Base-by-base conservation (phyloP, 495 filamentous ascomycete species). In the Penicillium herquei region DNA sequence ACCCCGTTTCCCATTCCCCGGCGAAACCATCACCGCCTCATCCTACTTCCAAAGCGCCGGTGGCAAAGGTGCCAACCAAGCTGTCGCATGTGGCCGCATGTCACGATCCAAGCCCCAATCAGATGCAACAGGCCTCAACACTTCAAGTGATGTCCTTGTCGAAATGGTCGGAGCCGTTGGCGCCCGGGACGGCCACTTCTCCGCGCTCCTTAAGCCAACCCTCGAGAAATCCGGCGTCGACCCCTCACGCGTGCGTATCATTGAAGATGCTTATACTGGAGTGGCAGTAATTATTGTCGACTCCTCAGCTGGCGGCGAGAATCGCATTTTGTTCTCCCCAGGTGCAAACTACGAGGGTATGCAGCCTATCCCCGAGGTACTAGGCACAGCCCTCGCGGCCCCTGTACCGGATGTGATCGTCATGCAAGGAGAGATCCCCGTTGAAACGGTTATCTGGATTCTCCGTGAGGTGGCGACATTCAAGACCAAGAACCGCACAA, bases 51-150 rank as follows among this genome's bases (percentile, higher is more conserved):
- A 84, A 40, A 92, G 87, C 46, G 84, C 86, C 12, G 94, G 94
- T 51, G 94, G 94, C 40, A 98, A 98, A 74, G 94, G 94, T 56
- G 91, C 91, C 34, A 98, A 98, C 77, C 94, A 98, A 74, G 91
- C 91, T 43, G 89, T 96, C 40, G 93, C 93, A 7, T 84, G 81
- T 62, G 81, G 80, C 0, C 80, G 88, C 1, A 73, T 89, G 10
- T 86, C 83, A 0, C 81, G 85, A 54, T 54, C 65, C 8, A 59
- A 65, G n/a, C 66, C 58, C n/a, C 46, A 42, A 26, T 18, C 49
- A 12, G 33, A 49, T 6, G 49, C 58, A 13, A 49, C 61, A 6
- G 49, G 63, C 13, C 40, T 66, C 7, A 57, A 71, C 11, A 59
- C 61, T 13, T 62, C 63, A n/a, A 72, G 70, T 26, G 70, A 76